Conservation (phyloP, 1,284 basidiomycete species). For the Ustilago bromivora region DNA sequence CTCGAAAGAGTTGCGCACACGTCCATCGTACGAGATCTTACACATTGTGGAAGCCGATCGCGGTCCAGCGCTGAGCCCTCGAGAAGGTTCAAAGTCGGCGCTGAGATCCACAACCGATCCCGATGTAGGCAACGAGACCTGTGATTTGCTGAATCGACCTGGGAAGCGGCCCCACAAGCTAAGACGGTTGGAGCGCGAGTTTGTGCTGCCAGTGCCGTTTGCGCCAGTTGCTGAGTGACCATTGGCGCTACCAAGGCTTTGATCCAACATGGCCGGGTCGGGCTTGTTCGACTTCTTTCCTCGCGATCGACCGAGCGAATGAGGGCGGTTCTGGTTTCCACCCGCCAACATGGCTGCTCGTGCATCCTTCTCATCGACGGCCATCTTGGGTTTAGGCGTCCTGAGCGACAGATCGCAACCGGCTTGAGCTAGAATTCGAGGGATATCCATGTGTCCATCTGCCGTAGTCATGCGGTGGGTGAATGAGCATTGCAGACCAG, state of each 20-base stretch:
- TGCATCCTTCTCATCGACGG: constrained; percentile 35
- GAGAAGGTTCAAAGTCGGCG: constrained; percentile 21
- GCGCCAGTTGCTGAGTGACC: constrained; percentile 9
- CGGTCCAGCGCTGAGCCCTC: constrained; percentile 22
- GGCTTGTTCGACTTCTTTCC: constrained; percentile 26
- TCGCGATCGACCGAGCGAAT: constrained; percentile 37
- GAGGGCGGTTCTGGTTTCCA: constrained; percentile 40
- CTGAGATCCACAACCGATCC: constrained; percentile 33
- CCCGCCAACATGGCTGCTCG: constrained; percentile 45
- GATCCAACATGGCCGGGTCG: constrained; percentile 18
- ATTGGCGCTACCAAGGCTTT: constrained; percentile 25
- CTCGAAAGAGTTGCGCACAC: constrained; percentile 46
- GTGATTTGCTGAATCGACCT: constrained; percentile 44
- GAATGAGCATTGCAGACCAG: constrained; percentile 70
- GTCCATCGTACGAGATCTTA: constrained; percentile 41
- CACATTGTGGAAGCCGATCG: constrained; percentile 47
- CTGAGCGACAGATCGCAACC: constrained; percentile 61
- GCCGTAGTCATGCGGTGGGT: constrained; percentile 59
- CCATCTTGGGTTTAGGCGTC: constrained; percentile 45
- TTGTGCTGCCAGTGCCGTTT: constrained; percentile 13
- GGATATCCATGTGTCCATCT: constrained; percentile 62
- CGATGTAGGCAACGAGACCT: constrained; percentile 35
- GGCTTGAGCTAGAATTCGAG: constrained; percentile 59
- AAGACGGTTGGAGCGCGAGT: constrained; percentile 22
- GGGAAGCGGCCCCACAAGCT: constrained; percentile 47